Conservation (phyloP, 441 rosid genomes). For the Theobroma grandiflorum region DNA sequence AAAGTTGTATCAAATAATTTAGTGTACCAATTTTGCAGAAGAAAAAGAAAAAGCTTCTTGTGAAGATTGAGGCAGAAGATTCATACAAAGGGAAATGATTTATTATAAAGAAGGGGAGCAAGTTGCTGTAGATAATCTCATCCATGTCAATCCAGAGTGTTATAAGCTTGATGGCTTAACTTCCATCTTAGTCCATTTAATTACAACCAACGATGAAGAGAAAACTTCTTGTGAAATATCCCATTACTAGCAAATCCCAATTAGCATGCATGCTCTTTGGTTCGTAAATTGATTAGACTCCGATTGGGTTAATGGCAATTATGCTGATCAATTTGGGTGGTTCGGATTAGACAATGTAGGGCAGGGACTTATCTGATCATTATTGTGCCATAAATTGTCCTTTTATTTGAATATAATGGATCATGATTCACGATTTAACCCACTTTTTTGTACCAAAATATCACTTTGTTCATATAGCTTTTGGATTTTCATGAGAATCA, state of each 20-base stretch:
- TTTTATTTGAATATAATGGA: neutral
- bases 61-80: neutral
- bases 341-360: constrained; percentile 29
- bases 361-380: constrained; percentile 4
- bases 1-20: neutral
- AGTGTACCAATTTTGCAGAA: neutral
- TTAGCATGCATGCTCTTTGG: neutral
- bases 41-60: neutral
- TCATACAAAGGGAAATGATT: neutral
- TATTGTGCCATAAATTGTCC: neutral
- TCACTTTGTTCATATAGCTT: neutral
- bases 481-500: neutral
- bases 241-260: neutral
- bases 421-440: neutral
- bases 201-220: neutral
- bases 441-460: neutral
- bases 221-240: neutral
- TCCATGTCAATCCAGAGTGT: neutral
- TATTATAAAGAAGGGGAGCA: neutral
- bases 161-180: constrained; percentile 10
- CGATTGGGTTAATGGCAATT: neutral
- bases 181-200: neutral
- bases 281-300: constrained; percentile 12
- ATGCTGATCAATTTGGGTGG: neutral
- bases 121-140: neutral